Base-by-base conservation (phyloP, 441 rosid genomes). In the Gossypium laxum region DNA sequence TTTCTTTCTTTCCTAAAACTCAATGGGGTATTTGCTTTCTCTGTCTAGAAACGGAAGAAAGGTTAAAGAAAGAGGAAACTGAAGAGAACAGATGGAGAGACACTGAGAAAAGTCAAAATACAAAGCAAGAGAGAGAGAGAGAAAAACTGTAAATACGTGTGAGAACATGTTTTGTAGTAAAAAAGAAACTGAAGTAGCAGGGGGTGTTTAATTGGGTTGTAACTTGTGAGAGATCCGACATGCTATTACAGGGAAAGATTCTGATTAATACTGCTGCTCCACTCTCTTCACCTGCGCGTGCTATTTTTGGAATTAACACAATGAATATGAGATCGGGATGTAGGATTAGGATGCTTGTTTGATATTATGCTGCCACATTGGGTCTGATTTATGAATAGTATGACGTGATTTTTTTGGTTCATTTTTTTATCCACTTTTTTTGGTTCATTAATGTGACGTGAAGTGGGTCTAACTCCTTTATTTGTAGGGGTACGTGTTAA, bases 151-250 rank as follows among this genome's bases (percentile, higher is more conserved):
- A 4, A 66, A 48, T 65, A 60, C 74, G 74, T 38, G 75, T 17
- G 14, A 67, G 58, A 73, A 63, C 18, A 18, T 48, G 76, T 21
- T 32, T 28, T 48, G 48, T 34, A 21, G 22, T 38, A 38, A 55
- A 57, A 57, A 12, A n/a, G 38, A 19, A 14, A 21, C 15, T 38
- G 64, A 14, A 47, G 2, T 26, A 24, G 55, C 41, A 28, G 32
- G 48, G 14, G 28, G 0, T 24, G 17, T 24, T 57, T 12, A 11
- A 51, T 45, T 55, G 5, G 22, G 62, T 21, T 28, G 56, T 38
- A 34, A 71, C 51, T 71, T 58, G 61, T 38, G 57, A 47, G 61
- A 41, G 61, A 34, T 74, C 79, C 67, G 85, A 79, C 81, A 68
- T 57, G 30, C 70, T 7, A 17, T 10, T 1, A n/a, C 8, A 10